phyloP scores from a whole-genome alignment of 2,329 filamentous ascomycete species.

The Penicillium glabrum region DNA sequence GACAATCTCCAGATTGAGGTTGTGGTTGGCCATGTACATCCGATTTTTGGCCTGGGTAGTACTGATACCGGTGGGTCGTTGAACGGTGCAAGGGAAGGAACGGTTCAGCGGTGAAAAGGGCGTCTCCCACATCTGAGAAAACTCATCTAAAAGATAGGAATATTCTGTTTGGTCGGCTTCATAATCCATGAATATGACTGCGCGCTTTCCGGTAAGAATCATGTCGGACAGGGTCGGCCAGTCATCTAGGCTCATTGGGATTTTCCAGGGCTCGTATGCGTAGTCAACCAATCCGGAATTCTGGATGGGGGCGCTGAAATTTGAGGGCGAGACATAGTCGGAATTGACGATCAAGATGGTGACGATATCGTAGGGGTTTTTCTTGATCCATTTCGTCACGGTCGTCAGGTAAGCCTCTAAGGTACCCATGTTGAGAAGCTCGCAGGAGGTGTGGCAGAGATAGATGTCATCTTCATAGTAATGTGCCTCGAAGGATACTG shows the following conservation, averaged over 20 bases:
- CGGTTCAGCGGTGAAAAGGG: not conserved
- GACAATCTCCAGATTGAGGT: not conserved
- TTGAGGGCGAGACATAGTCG: not conserved
- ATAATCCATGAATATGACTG: not conserved
- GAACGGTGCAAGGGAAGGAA: not conserved
- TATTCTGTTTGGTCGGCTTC: not conserved
- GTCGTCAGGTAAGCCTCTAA: not conserved
- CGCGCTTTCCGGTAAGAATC: not conserved
- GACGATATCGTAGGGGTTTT: not conserved
- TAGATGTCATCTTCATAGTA: conserved; percentile 1
- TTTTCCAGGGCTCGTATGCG: not conserved
- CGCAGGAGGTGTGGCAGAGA: conserved; percentile 1
- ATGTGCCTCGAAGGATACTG: conserved; percentile 1
- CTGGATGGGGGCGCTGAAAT: not conserved
- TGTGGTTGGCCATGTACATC: conserved; percentile 2
- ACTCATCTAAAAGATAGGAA: not conserved
- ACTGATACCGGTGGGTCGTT: not conserved
- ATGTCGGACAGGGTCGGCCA: not conserved
- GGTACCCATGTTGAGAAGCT: not conserved
- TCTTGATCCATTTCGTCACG: not conserved
- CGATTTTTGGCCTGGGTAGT: not conserved
- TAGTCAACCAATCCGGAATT: conserved; percentile 1
- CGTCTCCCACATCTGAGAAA: conserved; percentile 1
- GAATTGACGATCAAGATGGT: not conserved
- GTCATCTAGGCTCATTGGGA: not conserved